Evolutionary conservation across 805 yeast species (phyloP), one percentile per base, ranked within the genome.

Genomic region (Kuraishia molischiana): DNA sequence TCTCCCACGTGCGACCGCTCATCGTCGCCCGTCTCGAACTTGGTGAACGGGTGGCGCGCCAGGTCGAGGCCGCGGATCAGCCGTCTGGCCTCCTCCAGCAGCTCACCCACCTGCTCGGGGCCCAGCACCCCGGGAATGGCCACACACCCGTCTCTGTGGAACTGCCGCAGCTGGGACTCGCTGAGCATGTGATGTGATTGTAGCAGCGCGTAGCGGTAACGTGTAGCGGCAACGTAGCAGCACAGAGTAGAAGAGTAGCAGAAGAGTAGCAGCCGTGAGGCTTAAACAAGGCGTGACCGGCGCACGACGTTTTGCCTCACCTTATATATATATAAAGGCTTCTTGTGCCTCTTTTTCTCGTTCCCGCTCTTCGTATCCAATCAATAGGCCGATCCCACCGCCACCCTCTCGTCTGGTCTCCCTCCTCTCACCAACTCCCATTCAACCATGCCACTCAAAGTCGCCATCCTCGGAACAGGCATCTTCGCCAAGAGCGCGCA

Each of bases 401-500:
- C n/a, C n/a, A n/a, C n/a, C n/a, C n/a, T n/a, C n/a, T n/a, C 32
- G n/a, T 29, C 14, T 22, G 13, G 9, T 9, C 17, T 18, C 19
- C 34, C 22, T 31, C 34, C 24, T 31, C 34, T 18, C 34, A 13
- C 34, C 5, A 19, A 14, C 19, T 22, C 26, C 26, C 8, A n/a
- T n/a, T n/a, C n/a, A n/a, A n/a, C n/a, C n/a, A n/a, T 14, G 46
- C 28, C 46, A 1, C 29, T 73, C 34, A 79, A 74, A 53, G 73
- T 79, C 36, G 86, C 83, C 38, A 63, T 82, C 34, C 72, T 82
- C 40, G 92, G 92, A 39, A 83, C 92, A 3, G 92, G 92, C 49
- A 85, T 90, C 51, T 90, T 90, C 55, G 97, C 97, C 44, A 74
- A 75, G 21, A 85, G 81, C 44, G 67, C 73, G 39, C 97, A 90